Evolutionary conservation across 139 green algal genomes (phyloP).

Genomic region (Chlamydomonas sp.): DNA sequence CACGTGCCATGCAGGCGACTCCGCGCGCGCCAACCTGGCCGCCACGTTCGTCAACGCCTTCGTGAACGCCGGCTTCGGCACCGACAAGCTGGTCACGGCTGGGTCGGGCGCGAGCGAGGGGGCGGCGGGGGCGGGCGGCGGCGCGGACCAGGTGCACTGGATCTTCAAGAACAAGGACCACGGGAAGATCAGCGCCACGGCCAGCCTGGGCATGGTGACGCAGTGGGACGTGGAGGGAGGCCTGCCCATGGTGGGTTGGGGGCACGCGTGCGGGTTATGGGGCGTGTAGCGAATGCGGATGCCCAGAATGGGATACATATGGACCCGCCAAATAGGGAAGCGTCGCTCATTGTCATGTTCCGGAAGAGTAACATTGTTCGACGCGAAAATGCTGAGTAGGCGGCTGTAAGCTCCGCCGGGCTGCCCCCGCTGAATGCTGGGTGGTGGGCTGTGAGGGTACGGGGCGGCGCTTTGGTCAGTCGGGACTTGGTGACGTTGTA

Average conservation of each 20-base stretch:
- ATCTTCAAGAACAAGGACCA: slow-evolving; percentile 99
- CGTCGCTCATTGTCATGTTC: too few relatives aligned
- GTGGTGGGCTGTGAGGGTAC: too few relatives aligned
- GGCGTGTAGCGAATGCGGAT: too few relatives aligned
- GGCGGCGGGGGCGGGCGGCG: not conserved
- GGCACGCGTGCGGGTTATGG: too few relatives aligned
- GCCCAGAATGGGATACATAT: too few relatives aligned
- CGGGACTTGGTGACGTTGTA: too few relatives aligned
- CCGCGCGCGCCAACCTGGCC: slow-evolving; percentile 93
- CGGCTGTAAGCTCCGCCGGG: too few relatives aligned
- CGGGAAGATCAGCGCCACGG: slow-evolving; percentile 95
- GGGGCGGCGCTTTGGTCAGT: too few relatives aligned
- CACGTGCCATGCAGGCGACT: slow-evolving; percentile 91
- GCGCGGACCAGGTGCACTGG: slow-evolving; percentile 78
- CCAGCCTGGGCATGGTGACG: slow-evolving; percentile 87
- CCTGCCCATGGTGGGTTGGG: slow-evolving; percentile 63
- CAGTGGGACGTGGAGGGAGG: slow-evolving; percentile 98
- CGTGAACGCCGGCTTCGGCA: slow-evolving; percentile 97
- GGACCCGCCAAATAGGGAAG: too few relatives aligned
- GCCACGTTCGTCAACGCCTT: slow-evolving; percentile 98
- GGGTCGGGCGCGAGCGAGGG: not conserved
- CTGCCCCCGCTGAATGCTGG: too few relatives aligned
- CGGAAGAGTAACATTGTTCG: too few relatives aligned
- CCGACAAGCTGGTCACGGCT: slow-evolving; percentile 64
- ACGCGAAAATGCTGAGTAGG: too few relatives aligned